phyloP scores from a whole-genome alignment of 164 flowering plant species.

The Vitis rupestris region DNA sequence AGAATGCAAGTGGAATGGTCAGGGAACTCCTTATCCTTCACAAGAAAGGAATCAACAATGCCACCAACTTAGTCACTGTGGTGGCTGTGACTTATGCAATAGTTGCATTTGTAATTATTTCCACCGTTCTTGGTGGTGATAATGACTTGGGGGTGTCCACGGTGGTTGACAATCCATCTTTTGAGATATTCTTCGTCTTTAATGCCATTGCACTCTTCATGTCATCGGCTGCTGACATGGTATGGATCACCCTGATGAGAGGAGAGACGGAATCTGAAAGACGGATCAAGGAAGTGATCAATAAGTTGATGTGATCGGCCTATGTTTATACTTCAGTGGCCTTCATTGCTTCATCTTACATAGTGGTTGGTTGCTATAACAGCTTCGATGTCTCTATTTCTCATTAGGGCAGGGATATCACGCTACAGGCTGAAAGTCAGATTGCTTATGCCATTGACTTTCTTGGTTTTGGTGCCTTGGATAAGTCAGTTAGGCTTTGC shows the following conservation, averaged over 20 bases:
- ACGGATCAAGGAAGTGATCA: slow-evolving; percentile 63
- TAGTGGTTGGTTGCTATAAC: slow-evolving; percentile 56
- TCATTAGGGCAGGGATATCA: too few species aligned
- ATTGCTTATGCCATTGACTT: too few species aligned
- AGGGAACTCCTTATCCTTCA: slow-evolving; percentile 68
- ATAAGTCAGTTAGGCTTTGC: too few species aligned
- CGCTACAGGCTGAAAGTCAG: too few species aligned
- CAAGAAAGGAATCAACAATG: slow-evolving; percentile 72
- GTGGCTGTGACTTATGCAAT: slow-evolving; percentile 83
- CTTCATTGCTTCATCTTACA: slow-evolving; percentile 66
- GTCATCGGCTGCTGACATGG: slow-evolving; percentile 75
- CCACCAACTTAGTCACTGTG: slow-evolving; percentile 76
- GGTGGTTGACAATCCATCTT: slow-evolving; percentile 37
- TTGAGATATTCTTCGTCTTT: slow-evolving; percentile 67
- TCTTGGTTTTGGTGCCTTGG: too few species aligned
- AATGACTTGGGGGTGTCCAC: slow-evolving; percentile 47
- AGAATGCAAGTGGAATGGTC: slow-evolving; percentile 62
- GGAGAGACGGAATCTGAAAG: slow-evolving; percentile 74
- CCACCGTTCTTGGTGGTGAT: slow-evolving; percentile 76
- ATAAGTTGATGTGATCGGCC: slow-evolving; percentile 84
- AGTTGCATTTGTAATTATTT: slow-evolving; percentile 77
- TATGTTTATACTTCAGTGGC: slow-evolving; percentile 69
- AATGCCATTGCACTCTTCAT: slow-evolving; percentile 76
- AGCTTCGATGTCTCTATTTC: too few species aligned
- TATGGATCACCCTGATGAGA: slow-evolving; percentile 72